Percentiles rank a stretch among this genome's conserved stretches.
Evolutionary conservation across 495 filamentous ascomycete species (phyloP).

Genomic region (Alectoria sarmentosa): DNA sequence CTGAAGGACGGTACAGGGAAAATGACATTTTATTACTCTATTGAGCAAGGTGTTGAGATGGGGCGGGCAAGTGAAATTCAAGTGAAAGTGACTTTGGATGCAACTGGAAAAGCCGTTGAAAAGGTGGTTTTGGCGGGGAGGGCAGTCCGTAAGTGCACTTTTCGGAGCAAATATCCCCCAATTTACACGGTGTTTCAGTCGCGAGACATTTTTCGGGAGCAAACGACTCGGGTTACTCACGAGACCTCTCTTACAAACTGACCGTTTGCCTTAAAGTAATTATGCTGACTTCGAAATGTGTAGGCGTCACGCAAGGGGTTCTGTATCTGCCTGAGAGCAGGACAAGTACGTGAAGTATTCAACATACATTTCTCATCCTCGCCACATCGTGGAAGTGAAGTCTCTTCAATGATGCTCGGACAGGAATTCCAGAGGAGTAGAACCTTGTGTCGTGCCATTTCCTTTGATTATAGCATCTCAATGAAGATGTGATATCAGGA

Average conservation of each 20-base stretch:
- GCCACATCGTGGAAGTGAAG: background rate
- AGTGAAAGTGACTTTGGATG: conserved; percentile 34
- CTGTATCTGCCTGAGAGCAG: conserved; percentile 23
- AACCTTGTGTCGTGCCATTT: background rate
- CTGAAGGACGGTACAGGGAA: conserved; percentile 31
- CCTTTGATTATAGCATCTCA: background rate
- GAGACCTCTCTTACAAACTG: too few relatives aligned
- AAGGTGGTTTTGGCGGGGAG: conserved; percentile 45
- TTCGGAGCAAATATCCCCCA: too few relatives aligned
- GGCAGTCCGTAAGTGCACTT: conserved; percentile 42
- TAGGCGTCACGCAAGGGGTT: conserved; percentile 48
- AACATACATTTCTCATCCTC: background rate
- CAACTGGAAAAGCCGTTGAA: conserved; percentile 32
- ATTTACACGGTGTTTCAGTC: too few relatives aligned
- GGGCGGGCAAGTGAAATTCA: conserved; percentile 52
- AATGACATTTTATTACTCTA: conserved; percentile 35
- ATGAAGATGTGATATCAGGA: background rate
- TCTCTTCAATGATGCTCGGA: background rate
- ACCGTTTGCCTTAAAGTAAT: too few relatives aligned
- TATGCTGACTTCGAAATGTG: too few relatives aligned
- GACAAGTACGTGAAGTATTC: background rate
- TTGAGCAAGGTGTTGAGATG: conserved; percentile 70
- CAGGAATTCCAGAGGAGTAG: background rate
- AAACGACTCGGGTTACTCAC: too few relatives aligned
- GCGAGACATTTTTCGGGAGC: too few relatives aligned